phyloP scores from a whole-genome alignment of 2,329 filamentous ascomycete genomes.

The Bipolaris zeicola region DNA sequence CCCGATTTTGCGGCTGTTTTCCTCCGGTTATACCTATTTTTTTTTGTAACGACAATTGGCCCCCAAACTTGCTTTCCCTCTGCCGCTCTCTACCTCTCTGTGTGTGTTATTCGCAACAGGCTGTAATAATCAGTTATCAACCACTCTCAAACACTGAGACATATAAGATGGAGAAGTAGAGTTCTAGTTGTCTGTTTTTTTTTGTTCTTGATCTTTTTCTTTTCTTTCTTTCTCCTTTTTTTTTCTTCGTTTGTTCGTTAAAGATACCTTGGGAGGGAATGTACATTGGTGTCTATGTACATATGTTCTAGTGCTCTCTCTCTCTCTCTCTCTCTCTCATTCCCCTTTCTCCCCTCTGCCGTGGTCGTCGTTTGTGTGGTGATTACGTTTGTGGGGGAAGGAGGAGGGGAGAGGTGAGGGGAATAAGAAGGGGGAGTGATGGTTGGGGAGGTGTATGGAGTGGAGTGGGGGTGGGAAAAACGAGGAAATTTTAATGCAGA shows the following conservation, averaged over 20 bases:
- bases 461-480: too few relatives aligned
- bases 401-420: not conserved
- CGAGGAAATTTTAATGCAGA: too few relatives aligned
- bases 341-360: not conserved
- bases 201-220: constrained; percentile 4
- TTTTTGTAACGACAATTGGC: constrained; percentile 7
- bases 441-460: too few relatives aligned
- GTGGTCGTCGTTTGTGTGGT: too few relatives aligned
- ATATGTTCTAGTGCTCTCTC: not conserved
- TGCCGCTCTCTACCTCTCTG: too few relatives aligned
- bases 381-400: not conserved
- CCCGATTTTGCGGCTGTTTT: constrained; percentile 14
- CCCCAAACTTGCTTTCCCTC: constrained; percentile 5
- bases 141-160: too few relatives aligned
- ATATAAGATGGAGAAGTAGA: constrained; percentile 1
- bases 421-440: not conserved
- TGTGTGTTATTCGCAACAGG: constrained; percentile 1
- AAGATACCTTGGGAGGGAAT: constrained; percentile 17
- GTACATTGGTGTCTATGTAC: constrained; percentile 18
- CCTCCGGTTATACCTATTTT: not conserved
- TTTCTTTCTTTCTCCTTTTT: not conserved
- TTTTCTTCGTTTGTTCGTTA: constrained; percentile 1
- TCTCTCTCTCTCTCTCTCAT: not conserved
- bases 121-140: too few relatives aligned
- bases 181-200: constrained; percentile 13